Percentiles rank a stretch among this genome's conserved stretches.
These are phyloP conservation scores for Hericium rajendrae DNA, from an alignment of 768 basidiomycete species.

Conservation along the genomic window DNA sequence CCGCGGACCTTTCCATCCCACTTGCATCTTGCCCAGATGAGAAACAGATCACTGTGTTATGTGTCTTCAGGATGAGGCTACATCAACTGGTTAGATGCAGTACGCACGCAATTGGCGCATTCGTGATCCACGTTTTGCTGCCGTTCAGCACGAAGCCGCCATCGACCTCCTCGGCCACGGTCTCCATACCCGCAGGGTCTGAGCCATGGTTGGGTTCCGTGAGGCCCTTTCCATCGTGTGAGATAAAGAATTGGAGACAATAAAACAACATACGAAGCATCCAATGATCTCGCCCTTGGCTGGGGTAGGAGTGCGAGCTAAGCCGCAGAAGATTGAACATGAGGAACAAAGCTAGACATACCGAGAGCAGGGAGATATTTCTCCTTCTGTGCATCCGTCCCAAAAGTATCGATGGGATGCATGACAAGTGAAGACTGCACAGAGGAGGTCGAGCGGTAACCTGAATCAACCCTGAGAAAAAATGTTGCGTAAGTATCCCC, in stretches of 20 bases:
- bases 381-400: conserved; percentile 82
- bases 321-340: background rate
- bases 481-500: background rate
- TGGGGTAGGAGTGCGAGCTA: conserved; percentile 17
- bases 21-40: conserved; percentile 91
- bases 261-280: conserved; percentile 67
- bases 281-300: conserved; percentile 83
- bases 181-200: conserved; percentile 97
- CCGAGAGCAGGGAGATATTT: conserved; percentile 83
- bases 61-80: background rate
- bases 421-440: conserved; percentile 96
- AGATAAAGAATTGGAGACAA: background rate
- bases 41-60: conserved; percentile 63
- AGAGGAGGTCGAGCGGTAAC: conserved; percentile 89
- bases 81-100: conserved; percentile 3
- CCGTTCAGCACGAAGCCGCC: conserved; percentile 84
- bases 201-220: conserved; percentile 98
- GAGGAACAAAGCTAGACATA: conserved; percentile 17
- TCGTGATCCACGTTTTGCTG: conserved; percentile 97
- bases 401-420: conserved; percentile 89
- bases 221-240: conserved; percentile 48
- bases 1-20: conserved; percentile 90
- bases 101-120: conserved; percentile 74
- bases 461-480: conserved; percentile 74
- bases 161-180: conserved; percentile 73